Percentiles rank a stretch among this genome's conserved stretches.
These are phyloP conservation scores for Alternaria sp. DNA, from an alignment of 2,329 filamentous ascomycete genomes.

Conservation along the genomic window DNA sequence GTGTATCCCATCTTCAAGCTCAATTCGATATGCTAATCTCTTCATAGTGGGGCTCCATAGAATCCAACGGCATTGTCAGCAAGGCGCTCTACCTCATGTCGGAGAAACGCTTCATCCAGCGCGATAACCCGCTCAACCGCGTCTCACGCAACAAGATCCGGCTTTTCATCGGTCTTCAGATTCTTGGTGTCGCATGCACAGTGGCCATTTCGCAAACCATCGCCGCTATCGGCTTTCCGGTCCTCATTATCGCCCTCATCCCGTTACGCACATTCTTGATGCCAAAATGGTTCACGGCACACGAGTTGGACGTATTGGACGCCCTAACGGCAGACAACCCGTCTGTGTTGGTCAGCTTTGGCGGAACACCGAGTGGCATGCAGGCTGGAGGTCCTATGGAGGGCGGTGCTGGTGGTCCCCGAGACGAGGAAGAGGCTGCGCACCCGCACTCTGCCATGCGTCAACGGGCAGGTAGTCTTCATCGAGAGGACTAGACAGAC, in stretches of 20 bases:
- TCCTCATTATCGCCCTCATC: constrained; percentile 63
- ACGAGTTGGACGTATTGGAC: constrained; percentile 59
- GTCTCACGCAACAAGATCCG: constrained; percentile 54
- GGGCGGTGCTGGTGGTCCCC: constrained; percentile 12
- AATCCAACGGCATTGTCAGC: constrained; percentile 57
- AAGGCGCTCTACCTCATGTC: constrained; percentile 57
- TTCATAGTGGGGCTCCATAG: constrained; percentile 50
- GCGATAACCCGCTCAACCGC: constrained; percentile 53
- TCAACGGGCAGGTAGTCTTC: constrained; percentile 32
- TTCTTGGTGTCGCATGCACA: constrained; percentile 56
- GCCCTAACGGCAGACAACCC: constrained; percentile 59
- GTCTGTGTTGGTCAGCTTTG: constrained; percentile 60
- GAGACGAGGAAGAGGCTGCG: constrained; percentile 23
- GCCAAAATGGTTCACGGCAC: constrained; percentile 57
- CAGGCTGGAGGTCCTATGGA: constrained; percentile 8
- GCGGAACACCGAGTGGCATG: constrained; percentile 51
- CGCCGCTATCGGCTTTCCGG: constrained; percentile 63
- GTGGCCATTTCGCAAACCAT: constrained; percentile 65
- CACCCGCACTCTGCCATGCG: constrained; percentile 14
- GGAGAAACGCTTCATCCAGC: constrained; percentile 57
- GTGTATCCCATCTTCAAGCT: background rate
- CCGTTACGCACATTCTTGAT: constrained; percentile 59
- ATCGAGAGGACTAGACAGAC: background rate
- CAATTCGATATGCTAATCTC: background rate
- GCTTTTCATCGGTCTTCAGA: constrained; percentile 58